Conservation (phyloP, 1,284 basidiomycete species). For the Apiotrichum gracile region DNA sequence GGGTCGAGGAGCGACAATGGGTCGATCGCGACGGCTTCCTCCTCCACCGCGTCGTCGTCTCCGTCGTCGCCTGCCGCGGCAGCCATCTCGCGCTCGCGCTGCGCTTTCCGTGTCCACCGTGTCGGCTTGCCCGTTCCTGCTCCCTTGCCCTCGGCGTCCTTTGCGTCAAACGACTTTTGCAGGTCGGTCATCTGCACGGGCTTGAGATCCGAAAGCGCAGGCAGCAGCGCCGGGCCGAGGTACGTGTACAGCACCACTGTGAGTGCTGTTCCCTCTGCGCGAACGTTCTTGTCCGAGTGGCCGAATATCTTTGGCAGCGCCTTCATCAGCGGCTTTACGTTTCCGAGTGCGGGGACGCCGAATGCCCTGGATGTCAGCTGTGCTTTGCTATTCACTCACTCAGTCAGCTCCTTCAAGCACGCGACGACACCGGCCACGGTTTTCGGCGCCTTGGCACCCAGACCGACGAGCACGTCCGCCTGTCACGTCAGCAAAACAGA, state of each 20-base stretch:
- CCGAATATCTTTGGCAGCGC: slow-evolving; percentile 86
- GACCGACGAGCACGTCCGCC: slow-evolving; percentile 75
- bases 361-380: slow-evolving; percentile 58
- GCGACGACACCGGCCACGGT: slow-evolving; percentile 74
- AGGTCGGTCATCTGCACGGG: slow-evolving; percentile 97
- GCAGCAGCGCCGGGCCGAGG: slow-evolving; percentile 79
- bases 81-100: slow-evolving; percentile 63
- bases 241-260: slow-evolving; percentile 76
- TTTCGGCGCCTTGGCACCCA: slow-evolving; percentile 92
- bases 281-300: slow-evolving; percentile 92
- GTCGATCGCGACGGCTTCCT: slow-evolving; percentile 56
- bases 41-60: slow-evolving; percentile 29
- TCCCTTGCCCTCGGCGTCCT: slow-evolving; percentile 77
- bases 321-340: slow-evolving; percentile 73
- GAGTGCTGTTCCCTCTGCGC: slow-evolving; percentile 79
- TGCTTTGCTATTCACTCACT: slow-evolving; percentile 46
- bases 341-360: slow-evolving; percentile 70
- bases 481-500: slow-evolving; percentile 38
- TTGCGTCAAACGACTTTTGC: slow-evolving; percentile 77
- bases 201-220: slow-evolving; percentile 86
- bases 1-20: slow-evolving; percentile 78
- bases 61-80: slow-evolving; percentile 44
- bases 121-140: slow-evolving; percentile 74
- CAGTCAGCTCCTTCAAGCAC: slow-evolving; percentile 72
- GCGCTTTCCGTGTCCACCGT: slow-evolving; percentile 70